A percentile compares a stretch with the other conserved stretches of the same genome.
Conservation (phyloP, 2,329 filamentous ascomycete genomes). For the Paecilomyces fulvus region DNA sequence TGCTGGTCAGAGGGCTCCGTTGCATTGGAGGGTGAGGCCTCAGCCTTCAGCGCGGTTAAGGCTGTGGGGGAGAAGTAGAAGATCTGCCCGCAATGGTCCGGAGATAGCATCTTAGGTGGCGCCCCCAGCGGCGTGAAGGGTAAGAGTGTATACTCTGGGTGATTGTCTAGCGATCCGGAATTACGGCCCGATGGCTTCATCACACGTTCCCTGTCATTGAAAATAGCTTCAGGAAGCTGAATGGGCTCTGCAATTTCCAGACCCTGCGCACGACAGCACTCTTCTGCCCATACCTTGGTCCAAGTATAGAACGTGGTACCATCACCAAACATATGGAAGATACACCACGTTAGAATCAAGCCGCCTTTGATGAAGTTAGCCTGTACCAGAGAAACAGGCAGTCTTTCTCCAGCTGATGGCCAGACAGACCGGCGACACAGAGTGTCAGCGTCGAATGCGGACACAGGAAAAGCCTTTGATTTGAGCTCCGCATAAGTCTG, state of each 20-base stretch:
- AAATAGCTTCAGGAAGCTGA: slow-evolving; percentile 18
- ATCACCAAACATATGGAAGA: slow-evolving; percentile 27
- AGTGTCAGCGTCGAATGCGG: slow-evolving; percentile 40
- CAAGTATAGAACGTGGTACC: slow-evolving; percentile 23
- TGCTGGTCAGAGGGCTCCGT: slow-evolving; percentile 14
- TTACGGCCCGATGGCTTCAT: slow-evolving; percentile 22
- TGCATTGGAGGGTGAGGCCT: slow-evolving; percentile 21
- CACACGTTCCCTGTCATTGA: slow-evolving; percentile 20
- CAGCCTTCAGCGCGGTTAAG: slow-evolving; percentile 20
- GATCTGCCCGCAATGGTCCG: slow-evolving; percentile 22
- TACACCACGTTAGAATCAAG: slow-evolving; percentile 37
- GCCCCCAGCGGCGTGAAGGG: slow-evolving; percentile 19
- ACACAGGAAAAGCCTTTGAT: slow-evolving; percentile 35
- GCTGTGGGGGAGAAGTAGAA: slow-evolving; percentile 25
- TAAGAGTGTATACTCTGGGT: slow-evolving; percentile 24
- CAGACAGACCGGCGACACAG: slow-evolving; percentile 20
- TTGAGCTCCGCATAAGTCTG: slow-evolving; percentile 32
- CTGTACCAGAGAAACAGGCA: slow-evolving; percentile 37
- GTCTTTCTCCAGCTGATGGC: slow-evolving; percentile 29
- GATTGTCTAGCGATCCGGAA: slow-evolving; percentile 16
- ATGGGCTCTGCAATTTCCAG: slow-evolving; percentile 13
- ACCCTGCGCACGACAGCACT: slow-evolving; percentile 23
- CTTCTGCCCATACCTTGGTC: slow-evolving; percentile 29
- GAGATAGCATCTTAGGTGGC: slow-evolving; percentile 25
- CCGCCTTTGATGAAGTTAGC: slow-evolving; percentile 44